Evolutionary conservation across 2,329 filamentous ascomycete species (phyloP).

Genomic region (Xylariaceae sp.): DNA sequence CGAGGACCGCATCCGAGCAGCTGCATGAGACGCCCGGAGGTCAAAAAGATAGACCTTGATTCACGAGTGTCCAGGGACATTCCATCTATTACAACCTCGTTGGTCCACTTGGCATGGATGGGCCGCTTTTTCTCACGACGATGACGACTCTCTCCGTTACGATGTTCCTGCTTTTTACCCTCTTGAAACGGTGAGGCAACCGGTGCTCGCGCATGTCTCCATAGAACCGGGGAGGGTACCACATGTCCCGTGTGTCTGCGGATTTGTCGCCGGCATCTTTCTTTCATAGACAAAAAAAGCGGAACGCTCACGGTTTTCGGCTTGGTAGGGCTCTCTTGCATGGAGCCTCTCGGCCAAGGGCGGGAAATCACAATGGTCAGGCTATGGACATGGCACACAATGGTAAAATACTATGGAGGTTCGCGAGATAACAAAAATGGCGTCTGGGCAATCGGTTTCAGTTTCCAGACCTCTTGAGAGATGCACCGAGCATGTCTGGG

Average conservation of each 20-base stretch:
- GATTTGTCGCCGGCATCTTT: constrained; percentile 32
- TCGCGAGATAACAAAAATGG: constrained; percentile 26
- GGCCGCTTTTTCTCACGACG: constrained; percentile 28
- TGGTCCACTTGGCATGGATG: constrained; percentile 18
- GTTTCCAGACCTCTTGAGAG: constrained; percentile 25
- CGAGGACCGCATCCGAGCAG: constrained; percentile 28
- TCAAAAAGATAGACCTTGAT: constrained; percentile 26
- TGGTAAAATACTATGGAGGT: constrained; percentile 31
- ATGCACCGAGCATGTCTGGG: constrained; percentile 24
- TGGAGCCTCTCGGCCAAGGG: constrained; percentile 21
- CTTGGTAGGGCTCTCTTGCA: constrained; percentile 30
- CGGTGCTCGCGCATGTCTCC: constrained; percentile 26
- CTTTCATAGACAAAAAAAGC: constrained; percentile 59
- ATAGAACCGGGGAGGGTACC: constrained; percentile 31
- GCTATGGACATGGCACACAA: constrained; percentile 33
- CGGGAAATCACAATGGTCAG: constrained; percentile 25
- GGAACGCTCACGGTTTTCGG: constrained; percentile 57
- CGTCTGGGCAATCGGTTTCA: constrained; percentile 31
- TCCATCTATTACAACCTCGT: constrained; percentile 27
- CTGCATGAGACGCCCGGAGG: constrained; percentile 32
- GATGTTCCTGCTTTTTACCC: constrained; percentile 31
- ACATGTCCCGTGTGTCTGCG: constrained; percentile 28
- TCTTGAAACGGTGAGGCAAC: constrained; percentile 29
- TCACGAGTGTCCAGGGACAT: constrained; percentile 26
- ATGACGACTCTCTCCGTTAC: constrained; percentile 31